Percentiles rank a stretch among this genome's conserved stretches.
Evolutionary conservation across 2,329 filamentous ascomycete genomes (phyloP).

Genomic region (Biscogniauxia mediterranea): DNA sequence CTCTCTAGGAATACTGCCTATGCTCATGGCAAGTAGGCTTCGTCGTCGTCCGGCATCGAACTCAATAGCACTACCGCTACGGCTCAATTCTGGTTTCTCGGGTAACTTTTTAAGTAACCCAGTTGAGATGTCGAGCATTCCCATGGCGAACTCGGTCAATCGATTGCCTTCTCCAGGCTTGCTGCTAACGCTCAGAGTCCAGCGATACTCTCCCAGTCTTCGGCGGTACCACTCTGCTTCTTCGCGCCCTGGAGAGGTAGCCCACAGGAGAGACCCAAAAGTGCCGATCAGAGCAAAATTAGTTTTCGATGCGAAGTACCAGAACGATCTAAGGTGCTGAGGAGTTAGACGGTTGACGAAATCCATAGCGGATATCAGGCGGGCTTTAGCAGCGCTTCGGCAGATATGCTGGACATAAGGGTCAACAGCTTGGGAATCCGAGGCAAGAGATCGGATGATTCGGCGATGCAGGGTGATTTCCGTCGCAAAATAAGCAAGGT

Average conservation of each 20-base stretch:
- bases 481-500: slow-evolving; percentile 89
- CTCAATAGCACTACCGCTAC: slow-evolving; percentile 50
- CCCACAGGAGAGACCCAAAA: slow-evolving; percentile 86
- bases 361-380: slow-evolving; percentile 93
- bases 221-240: slow-evolving; percentile 92
- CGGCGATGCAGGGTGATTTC: slow-evolving; percentile 91
- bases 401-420: slow-evolving; percentile 88
- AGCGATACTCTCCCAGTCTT: slow-evolving; percentile 83
- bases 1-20: slow-evolving; percentile 27
- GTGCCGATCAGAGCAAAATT: slow-evolving; percentile 96
- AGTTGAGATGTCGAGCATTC: slow-evolving; percentile 71
- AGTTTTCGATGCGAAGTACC: slow-evolving; percentile 84
- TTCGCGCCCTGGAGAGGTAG: slow-evolving; percentile 80
- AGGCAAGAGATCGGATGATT: slow-evolving; percentile 77
- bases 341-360: slow-evolving; percentile 92
- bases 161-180: slow-evolving; percentile 62
- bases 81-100: slow-evolving; percentile 66
- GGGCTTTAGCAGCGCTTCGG: slow-evolving; percentile 88
- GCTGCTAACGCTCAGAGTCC: slow-evolving; percentile 85
- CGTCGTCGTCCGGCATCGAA: slow-evolving; percentile 40
- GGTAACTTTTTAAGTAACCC: slow-evolving; percentile 67
- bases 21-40: slow-evolving; percentile 38
- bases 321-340: slow-evolving; percentile 84
- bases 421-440: slow-evolving; percentile 53
- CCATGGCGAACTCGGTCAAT: slow-evolving; percentile 70